phyloP scores from a whole-genome alignment of 805 yeast species.

The Yamadazyma laniorum region DNA sequence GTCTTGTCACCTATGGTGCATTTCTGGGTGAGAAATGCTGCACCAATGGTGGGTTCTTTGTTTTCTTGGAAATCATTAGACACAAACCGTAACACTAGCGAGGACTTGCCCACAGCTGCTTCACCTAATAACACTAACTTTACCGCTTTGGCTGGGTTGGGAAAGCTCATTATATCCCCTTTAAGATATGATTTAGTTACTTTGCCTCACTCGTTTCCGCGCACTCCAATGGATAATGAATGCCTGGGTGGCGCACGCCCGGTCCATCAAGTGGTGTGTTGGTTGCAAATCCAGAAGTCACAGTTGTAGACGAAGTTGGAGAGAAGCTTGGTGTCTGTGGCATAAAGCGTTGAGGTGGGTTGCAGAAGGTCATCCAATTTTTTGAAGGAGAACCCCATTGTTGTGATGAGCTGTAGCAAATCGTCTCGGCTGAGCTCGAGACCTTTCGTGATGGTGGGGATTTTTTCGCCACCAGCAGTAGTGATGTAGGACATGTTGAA shows the following conservation, averaged over 20 bases:
- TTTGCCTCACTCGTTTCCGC: neutral
- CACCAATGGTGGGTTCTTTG: constrained; percentile 97
- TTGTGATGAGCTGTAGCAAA: constrained; percentile 42
- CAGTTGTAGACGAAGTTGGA: constrained; percentile 60
- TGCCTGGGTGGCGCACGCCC: too few relatives aligned
- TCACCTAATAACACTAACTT: constrained; percentile 92
- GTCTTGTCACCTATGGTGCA: constrained; percentile 83
- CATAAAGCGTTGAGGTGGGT: constrained; percentile 49
- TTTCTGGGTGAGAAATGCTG: constrained; percentile 93
- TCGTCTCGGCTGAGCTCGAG: constrained; percentile 61
- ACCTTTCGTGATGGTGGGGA: constrained; percentile 46
- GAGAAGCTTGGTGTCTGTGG: constrained; percentile 48
- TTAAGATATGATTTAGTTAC: neutral
- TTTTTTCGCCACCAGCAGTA: constrained; percentile 22
- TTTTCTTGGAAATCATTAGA: constrained; percentile 95
- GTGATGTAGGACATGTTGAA: constrained; percentile 23
- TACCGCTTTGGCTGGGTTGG: constrained; percentile 44
- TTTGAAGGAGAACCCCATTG: constrained; percentile 51
- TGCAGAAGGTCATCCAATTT: constrained; percentile 20
- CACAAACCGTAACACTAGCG: constrained; percentile 87
- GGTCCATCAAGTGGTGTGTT: neutral
- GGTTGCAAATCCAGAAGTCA: constrained; percentile 63
- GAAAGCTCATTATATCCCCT: constrained; percentile 14
- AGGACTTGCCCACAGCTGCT: constrained; percentile 97
- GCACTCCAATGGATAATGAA: too few relatives aligned